A percentile compares a stretch with the other conserved stretches of the same genome.
phyloP scores from a whole-genome alignment of 306 rosid genomes.

The Acacia acuminata region DNA sequence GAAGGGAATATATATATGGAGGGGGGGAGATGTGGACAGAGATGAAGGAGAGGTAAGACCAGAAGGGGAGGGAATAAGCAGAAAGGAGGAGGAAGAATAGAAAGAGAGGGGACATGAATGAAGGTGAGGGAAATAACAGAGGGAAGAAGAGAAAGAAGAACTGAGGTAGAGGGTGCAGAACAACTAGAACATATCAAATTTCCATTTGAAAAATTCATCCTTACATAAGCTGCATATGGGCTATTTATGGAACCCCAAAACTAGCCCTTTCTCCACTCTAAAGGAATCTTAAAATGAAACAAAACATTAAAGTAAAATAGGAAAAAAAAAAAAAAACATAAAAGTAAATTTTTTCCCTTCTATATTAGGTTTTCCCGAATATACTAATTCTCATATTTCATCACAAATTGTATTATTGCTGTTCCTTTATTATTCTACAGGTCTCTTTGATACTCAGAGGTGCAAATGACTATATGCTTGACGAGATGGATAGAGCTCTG shows the following conservation, averaged over 20 bases:
- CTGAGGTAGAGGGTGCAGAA: background rate
- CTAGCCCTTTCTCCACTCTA: background rate
- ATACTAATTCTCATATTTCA: background rate
- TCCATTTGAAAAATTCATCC: background rate
- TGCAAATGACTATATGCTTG: constrained; percentile 98
- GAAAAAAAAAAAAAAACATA: background rate
- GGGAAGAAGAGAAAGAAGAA: background rate
- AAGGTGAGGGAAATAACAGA: background rate
- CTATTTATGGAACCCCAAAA: background rate
- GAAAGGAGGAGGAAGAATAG: background rate
- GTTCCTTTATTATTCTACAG: constrained; percentile 39
- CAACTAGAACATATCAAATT: background rate
- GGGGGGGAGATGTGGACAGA: too few species aligned
- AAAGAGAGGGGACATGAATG: background rate
- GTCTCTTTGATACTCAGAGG: constrained; percentile 91
- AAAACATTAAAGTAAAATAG: background rate
- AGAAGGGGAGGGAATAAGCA: background rate
- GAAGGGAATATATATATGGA: background rate
- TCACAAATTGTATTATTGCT: background rate
- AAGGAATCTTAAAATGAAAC: background rate
- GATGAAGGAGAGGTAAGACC: too few species aligned
- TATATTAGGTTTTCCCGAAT: background rate
- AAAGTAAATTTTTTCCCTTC: background rate
- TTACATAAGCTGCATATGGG: background rate
- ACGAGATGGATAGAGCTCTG: constrained; percentile 97